A percentile compares a stretch with the other conserved stretches of the same genome.
phyloP scores from a whole-genome alignment of 345 rosid species.

The Gossypium turneri region DNA sequence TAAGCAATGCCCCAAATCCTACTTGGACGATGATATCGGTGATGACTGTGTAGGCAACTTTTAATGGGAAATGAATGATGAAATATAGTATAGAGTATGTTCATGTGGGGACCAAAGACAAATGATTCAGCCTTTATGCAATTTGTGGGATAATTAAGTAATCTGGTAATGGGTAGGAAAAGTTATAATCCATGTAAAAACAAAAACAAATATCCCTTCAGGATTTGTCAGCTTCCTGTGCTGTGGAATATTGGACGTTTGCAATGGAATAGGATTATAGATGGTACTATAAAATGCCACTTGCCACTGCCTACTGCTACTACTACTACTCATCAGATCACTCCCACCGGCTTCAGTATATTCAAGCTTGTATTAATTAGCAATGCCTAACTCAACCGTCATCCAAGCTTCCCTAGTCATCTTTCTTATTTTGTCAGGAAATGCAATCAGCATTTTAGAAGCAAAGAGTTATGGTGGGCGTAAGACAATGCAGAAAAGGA shows the following conservation, averaged over 20 bases:
- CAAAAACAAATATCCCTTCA: slow-evolving; percentile 19
- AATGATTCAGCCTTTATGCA: slow-evolving; percentile 15
- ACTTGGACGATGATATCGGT: not conserved
- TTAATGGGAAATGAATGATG: not conserved
- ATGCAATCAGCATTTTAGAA: not conserved
- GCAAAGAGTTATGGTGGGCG: slow-evolving; percentile 17
- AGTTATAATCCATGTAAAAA: not conserved
- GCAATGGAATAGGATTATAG: not conserved
- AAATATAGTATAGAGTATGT: not conserved
- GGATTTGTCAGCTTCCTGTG: slow-evolving; percentile 21
- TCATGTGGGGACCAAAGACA: slow-evolving; percentile 28
- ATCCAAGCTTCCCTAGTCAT: slow-evolving; percentile 18
- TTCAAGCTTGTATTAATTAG: slow-evolving; percentile 1
- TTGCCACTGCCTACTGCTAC: not conserved
- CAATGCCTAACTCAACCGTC: slow-evolving; percentile 17
- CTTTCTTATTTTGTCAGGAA: slow-evolving; percentile 23
- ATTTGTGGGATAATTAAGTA: slow-evolving; percentile 8
- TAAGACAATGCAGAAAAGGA: slow-evolving; percentile 13
- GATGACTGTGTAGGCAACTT: slow-evolving; percentile 21
- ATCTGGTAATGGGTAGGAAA: not conserved
- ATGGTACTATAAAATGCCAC: not conserved
- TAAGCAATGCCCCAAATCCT: not conserved
- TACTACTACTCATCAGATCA: not conserved
- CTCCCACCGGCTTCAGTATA: not conserved
- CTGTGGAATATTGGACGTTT: slow-evolving; percentile 11